Conservation (phyloP, 176 grass and related monocot genomes). For the Alopecurus myosuroides region DNA sequence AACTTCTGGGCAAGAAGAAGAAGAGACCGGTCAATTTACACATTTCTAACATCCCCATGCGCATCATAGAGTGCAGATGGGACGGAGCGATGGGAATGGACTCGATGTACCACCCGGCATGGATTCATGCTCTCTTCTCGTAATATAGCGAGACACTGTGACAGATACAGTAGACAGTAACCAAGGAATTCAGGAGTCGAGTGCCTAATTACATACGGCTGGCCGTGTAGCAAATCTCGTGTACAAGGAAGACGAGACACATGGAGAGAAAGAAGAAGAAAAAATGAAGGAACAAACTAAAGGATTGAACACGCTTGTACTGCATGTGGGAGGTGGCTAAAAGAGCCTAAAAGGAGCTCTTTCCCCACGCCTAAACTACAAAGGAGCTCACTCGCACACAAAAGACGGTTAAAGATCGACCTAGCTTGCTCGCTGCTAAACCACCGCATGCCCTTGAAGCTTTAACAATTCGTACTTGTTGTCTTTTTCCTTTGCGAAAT, state of each 20-base stretch:
- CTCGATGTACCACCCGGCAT: no score
- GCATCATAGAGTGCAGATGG: background rate
- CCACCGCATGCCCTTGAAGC: slow-evolving; percentile 13
- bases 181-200: background rate
- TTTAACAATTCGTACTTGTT: slow-evolving; percentile 33
- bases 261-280: background rate
- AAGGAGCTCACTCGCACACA: background rate
- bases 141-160: background rate
- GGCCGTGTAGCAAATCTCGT: slow-evolving; percentile 7
- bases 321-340: slow-evolving; percentile 38
- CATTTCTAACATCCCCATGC: no score
- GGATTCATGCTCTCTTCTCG: background rate
- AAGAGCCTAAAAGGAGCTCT: slow-evolving; percentile 57
- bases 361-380: slow-evolving; percentile 37
- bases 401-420: slow-evolving; percentile 20
- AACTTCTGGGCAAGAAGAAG: no score
- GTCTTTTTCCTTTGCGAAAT: slow-evolving; percentile 9
- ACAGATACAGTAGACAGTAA: no score
- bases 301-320: slow-evolving; percentile 23
- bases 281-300: background rate
- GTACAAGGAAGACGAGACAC: background rate
- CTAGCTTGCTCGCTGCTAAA: background rate
- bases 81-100: background rate
- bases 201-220: slow-evolving; percentile 36
- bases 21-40: background rate